Evolutionary conservation across 768 basidiomycete genomes (phyloP).

Genomic region (Termitomyces sp.): DNA sequence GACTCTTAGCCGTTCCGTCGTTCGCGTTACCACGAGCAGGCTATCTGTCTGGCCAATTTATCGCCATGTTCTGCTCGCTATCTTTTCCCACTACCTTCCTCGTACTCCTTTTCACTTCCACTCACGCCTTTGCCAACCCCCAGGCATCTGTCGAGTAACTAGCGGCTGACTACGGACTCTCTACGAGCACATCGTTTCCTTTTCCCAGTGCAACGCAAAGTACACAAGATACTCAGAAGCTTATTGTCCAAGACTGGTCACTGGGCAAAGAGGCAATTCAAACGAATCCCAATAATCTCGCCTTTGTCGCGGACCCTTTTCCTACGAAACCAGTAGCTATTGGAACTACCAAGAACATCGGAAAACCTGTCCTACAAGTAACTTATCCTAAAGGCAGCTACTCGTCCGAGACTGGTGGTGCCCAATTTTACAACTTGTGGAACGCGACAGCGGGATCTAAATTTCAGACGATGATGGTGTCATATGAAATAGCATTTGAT

Average conservation of each 20-base stretch:
- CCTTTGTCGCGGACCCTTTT: constrained; percentile 72
- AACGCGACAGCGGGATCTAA: constrained; percentile 54
- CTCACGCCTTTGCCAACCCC: constrained; percentile 22
- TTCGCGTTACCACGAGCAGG: background rate
- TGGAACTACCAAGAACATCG: constrained; percentile 24
- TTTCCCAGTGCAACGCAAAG: constrained; percentile 63
- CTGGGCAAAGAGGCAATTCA: constrained; percentile 61
- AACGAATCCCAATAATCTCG: constrained; percentile 52
- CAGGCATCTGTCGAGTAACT: constrained; percentile 36
- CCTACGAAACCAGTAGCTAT: constrained; percentile 42
- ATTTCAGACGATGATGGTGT: constrained; percentile 67
- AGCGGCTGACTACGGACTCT: constrained; percentile 51
- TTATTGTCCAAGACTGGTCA: constrained; percentile 58
- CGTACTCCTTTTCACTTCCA: constrained; percentile 13
- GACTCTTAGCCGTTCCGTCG: too few species aligned
- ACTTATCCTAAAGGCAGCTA: constrained; percentile 65
- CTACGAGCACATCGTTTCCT: constrained; percentile 62
- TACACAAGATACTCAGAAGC: constrained; percentile 46
- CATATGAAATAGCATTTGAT: constrained; percentile 77
- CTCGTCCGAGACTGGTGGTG: constrained; percentile 60
- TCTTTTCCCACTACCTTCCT: constrained; percentile 19
- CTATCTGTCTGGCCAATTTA: background rate
- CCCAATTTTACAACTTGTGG: constrained; percentile 70
- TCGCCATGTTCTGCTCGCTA: constrained; percentile 14
- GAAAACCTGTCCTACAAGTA: constrained; percentile 54